phyloP scores from a whole-genome alignment of 176 grass and related monocot genomes.

The Aegilops umbellulata region DNA sequence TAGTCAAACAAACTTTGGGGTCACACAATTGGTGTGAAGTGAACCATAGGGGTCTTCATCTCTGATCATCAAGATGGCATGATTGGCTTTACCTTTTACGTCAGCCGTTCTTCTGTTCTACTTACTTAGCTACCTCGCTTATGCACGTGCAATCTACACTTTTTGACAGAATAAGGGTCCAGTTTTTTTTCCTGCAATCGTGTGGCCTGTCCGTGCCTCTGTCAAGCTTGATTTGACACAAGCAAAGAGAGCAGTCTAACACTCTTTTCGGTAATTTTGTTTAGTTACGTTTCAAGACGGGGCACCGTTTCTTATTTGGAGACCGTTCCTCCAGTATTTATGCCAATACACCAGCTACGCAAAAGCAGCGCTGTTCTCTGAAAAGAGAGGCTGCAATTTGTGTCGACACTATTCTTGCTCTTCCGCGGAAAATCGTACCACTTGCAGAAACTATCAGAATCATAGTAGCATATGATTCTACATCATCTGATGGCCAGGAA shows the following conservation, averaged over 20 bases:
- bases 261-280: slow-evolving; percentile 4
- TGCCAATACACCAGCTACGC: not conserved
- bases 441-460: not conserved
- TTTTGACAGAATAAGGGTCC: not conserved
- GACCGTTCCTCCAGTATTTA: slow-evolving; percentile 16
- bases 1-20: slow-evolving; percentile 26
- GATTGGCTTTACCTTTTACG: slow-evolving; percentile 14
- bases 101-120: not conserved
- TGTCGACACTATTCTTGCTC: not conserved
- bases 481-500: slow-evolving; percentile 20
- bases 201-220: not conserved
- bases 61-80: slow-evolving; percentile 47
- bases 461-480: slow-evolving; percentile 6
- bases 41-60: not conserved
- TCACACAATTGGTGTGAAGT: slow-evolving; percentile 40
- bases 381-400: slow-evolving; percentile 8
- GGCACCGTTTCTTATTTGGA: slow-evolving; percentile 2
- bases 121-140: not conserved
- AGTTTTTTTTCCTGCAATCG: not conserved
- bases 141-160: slow-evolving; percentile 3
- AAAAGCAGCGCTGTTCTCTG: not conserved
- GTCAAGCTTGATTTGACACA: not conserved
- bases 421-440: not conserved
- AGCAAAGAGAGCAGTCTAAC: not conserved
- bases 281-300: not conserved